Evolutionary conservation across 106 monocot species (phyloP), one percentile per base, ranked within the genome.

Genomic region (Dendrobium catenatum): DNA sequence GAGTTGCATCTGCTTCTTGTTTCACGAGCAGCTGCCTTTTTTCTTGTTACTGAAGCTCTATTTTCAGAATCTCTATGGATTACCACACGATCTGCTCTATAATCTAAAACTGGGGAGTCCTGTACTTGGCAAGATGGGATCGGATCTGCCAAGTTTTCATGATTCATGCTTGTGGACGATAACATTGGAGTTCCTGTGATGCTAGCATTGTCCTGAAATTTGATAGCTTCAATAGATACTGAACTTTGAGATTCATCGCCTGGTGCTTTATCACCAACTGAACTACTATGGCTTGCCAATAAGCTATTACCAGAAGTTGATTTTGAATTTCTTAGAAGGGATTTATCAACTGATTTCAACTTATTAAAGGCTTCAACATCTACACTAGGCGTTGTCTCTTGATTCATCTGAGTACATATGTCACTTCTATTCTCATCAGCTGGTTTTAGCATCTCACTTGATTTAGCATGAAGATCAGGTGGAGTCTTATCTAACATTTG

Each of bases 21-120:
- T 84, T 92, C 92, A 82, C 91, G 90, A 80, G 91, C 93, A 82
- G 88, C 90, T 51, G 89, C 91, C 29, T 88, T 95, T 81, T 90
- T 94, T 31, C 92, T 92, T 51, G 83, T 92, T 42, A 89, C 85
- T 17, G 91, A 88, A 48, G 82, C 73, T 81, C 86, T 93, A 67
- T 78, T 86, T 77, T 88, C 89, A 55, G 84, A 33, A 67, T 80
- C 89, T 77, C 83, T 80, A 59, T 81, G 72, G 66, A 86, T 75
- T 67, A 76, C 75, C 56, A 77, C 78, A 84, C 87, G 68, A n/a
- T 61, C 68, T n/a, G 33, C 16, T 72, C 33, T 68, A 78, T 47
- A 47, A 46, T 84, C 81, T 76, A 81, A 83, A 61, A 27, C 46
- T 55, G 79, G n/a, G 48, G 76, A 51, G 24, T n/a, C 27, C 48